Evolutionary conservation across 129 eudicot species (phyloP).

Genomic region (Dittrichia graveolens): DNA sequence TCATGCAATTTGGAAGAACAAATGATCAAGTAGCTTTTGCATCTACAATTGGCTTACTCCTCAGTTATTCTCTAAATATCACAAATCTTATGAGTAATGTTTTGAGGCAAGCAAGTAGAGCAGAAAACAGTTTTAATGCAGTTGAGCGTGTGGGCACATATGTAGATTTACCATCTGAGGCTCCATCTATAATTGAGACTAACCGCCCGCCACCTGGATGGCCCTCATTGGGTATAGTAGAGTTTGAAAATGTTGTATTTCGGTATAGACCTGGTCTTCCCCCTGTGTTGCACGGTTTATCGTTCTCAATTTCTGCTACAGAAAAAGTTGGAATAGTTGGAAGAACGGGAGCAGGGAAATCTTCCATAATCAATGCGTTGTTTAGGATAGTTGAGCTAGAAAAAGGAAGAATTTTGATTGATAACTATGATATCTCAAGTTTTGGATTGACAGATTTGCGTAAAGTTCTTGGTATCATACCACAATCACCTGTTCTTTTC

Average conservation of each 20-base stretch:
- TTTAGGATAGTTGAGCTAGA: conserved; percentile 92
- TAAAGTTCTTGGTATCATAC: conserved; percentile 85
- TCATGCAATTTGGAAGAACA: conserved; percentile 78
- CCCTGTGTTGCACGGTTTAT: conserved; percentile 78
- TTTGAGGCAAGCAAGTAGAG: conserved; percentile 82
- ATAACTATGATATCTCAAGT: conserved; percentile 63
- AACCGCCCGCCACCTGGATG: conserved; percentile 89
- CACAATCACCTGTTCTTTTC: conserved; percentile 91
- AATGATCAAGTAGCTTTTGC: conserved; percentile 86
- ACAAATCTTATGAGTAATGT: conserved; percentile 79
- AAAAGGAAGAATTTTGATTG: conserved; percentile 79
- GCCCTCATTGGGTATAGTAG: conserved; percentile 74
- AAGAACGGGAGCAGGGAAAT: conserved; percentile 97
- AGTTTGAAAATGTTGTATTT: conserved; percentile 73
- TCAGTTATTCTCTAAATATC: conserved; percentile 82
- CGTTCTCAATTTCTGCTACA: conserved; percentile 64
- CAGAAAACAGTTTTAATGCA: conserved; percentile 89
- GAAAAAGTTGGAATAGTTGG: conserved; percentile 95
- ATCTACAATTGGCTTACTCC: conserved; percentile 86
- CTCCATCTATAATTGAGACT: conserved; percentile 60
- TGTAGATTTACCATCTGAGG: conserved; percentile 83
- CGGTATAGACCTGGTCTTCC: conserved; percentile 92
- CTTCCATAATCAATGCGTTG: conserved; percentile 93
- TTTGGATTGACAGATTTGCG: conserved; percentile 86
- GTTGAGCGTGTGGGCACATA: conserved; percentile 92